Conservation (phyloP, 805 yeast species). For the Scheffersomyces stipitis region DNA sequence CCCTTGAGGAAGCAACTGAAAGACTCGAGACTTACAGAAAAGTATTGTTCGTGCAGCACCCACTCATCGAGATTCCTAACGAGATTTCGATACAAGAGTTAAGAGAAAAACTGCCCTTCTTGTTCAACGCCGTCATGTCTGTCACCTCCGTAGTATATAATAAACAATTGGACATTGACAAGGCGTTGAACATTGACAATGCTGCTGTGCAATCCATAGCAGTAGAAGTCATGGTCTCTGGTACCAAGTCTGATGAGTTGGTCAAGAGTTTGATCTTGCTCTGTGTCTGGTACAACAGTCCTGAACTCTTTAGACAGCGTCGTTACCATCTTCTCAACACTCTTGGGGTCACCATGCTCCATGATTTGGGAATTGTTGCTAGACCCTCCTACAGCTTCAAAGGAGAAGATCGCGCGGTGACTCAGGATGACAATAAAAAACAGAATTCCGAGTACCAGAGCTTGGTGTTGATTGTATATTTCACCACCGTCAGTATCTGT, state of each 20-base stretch:
- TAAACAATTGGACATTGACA: slow-evolving; percentile 33
- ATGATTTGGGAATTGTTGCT: slow-evolving; percentile 73
- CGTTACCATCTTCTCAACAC: slow-evolving; percentile 70
- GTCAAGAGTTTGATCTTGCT: slow-evolving; percentile 61
- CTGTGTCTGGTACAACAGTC: slow-evolving; percentile 79
- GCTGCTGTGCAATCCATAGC: slow-evolving; percentile 51
- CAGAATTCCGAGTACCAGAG: slow-evolving; percentile 47
- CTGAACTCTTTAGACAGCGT: slow-evolving; percentile 78
- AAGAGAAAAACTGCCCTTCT: slow-evolving; percentile 52
- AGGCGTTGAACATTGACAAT: slow-evolving; percentile 50
- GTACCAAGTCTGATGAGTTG: slow-evolving; percentile 68
- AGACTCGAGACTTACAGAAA: slow-evolving; percentile 53
- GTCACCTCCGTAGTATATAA: slow-evolving; percentile 49
- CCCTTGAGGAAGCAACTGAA: slow-evolving; percentile 56
- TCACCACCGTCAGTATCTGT: slow-evolving; percentile 61
- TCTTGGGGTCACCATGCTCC: slow-evolving; percentile 64
- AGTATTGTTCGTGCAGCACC: slow-evolving; percentile 47
- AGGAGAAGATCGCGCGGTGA: slow-evolving; percentile 13
- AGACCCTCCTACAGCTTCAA: slow-evolving; percentile 30
- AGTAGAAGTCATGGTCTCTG: slow-evolving; percentile 64
- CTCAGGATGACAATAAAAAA: slow-evolving; percentile 18
- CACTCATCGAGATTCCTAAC: slow-evolving; percentile 56
- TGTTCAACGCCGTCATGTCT: slow-evolving; percentile 66
- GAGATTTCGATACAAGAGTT: slow-evolving; percentile 47
- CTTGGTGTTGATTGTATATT: slow-evolving; percentile 58